Evolutionary conservation across 2,329 filamentous ascomycete genomes (phyloP).

Genomic region (Claviceps purpurea): DNA sequence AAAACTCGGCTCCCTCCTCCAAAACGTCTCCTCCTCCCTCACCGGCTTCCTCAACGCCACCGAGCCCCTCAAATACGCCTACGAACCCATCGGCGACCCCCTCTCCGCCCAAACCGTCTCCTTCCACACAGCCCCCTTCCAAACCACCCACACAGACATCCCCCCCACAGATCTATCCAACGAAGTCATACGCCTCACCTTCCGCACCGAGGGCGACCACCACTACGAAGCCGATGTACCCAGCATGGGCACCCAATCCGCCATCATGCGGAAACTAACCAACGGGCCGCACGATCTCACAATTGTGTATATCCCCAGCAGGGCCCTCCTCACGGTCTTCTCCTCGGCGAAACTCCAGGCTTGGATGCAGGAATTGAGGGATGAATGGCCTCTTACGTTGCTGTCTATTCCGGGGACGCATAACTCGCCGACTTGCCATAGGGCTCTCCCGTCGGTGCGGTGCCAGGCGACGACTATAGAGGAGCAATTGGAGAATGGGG

Average conservation of each 20-base stretch:
- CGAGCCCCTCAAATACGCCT: constrained; percentile 16
- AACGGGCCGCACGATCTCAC: constrained; percentile 45
- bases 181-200: constrained; percentile 61
- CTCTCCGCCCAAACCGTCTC: constrained; percentile 50
- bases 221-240: constrained; percentile 61
- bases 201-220: constrained; percentile 41
- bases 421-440: constrained; percentile 78
- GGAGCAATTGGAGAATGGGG: constrained; percentile 74
- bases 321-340: constrained; percentile 49
- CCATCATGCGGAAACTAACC: constrained; percentile 44
- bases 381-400: constrained; percentile 60
- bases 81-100: constrained; percentile 39
- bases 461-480: constrained; percentile 72
- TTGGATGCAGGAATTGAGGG: constrained; percentile 72
- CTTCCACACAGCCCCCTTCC: constrained; percentile 55
- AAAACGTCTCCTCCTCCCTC: constrained; percentile 31
- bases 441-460: constrained; percentile 79
- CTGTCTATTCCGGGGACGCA: constrained; percentile 92
- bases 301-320: constrained; percentile 47
- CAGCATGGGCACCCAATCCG: constrained; percentile 44
- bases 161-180: constrained; percentile 41
- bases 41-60: constrained; percentile 31
- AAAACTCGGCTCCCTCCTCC: constrained; percentile 28
- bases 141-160: constrained; percentile 43
- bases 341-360: constrained; percentile 53